Base-by-base conservation (phyloP, 768 basidiomycete genomes). In the Tulasnella sp. region DNA sequence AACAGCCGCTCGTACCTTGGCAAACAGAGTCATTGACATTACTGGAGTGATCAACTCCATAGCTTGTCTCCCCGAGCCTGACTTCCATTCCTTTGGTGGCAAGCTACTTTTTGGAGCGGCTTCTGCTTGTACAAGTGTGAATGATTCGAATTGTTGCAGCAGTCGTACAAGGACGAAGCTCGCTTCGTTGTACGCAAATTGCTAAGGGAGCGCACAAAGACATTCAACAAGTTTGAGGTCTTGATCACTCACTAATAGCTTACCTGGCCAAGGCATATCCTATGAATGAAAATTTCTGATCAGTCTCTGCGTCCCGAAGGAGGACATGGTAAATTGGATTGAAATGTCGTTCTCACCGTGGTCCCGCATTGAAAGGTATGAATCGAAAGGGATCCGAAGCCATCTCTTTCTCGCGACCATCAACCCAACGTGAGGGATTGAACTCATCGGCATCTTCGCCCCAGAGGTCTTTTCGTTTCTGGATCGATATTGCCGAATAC, bases 101-200 rank as follows among this genome's bases (percentile, higher is more conserved):
- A 55, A 29, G 2, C n/a, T 45, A 7, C 53, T 34, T 1, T 19
- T 21, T 9, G 53, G 53, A 55, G 53, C 53, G 17, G 22, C 53
- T 17, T 55, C 53, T 7, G 17, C 21, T 38, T 55, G 53, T 1
- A 24, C 12, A 11, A 55, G n/a, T 12, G 12, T 38, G 22, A 55
- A 55, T 29, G 29, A n/a, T 7, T 44, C 41, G 27, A 55, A 55
- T 8, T n/a, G n/a, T 43, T 55, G 53, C n/a, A 44, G 15, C 8
- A 55, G n/a, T 15, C 53, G 45, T n/a, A 55, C 34, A 9, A 55
- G n/a, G n/a, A 55, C 53, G 34, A 55, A 42, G 22, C 53, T 55
- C 21, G 53, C 30, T 43, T 55, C 53, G 53, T 42, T 55, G 34
- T 55, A 55, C 5, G 53, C 53, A 21, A 55, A 44, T 22, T 55